Evolutionary conservation across 352 stramenopile species (phyloP), one percentile per base, ranked within the genome.

Genomic region (Phytophthora cajani): DNA sequence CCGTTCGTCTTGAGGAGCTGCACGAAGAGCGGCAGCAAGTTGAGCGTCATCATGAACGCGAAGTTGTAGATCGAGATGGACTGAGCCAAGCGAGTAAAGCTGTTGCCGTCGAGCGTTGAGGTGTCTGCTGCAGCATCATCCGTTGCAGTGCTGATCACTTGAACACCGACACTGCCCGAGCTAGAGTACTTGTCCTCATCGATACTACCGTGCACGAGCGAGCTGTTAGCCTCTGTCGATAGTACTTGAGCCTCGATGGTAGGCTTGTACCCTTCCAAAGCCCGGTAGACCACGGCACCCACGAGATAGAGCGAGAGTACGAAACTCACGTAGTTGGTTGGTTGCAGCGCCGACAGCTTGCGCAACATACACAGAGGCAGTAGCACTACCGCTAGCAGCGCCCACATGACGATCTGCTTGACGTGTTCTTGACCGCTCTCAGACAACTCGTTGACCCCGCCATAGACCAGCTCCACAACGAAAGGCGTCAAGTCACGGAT

Each of bases 31-130:
- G 87, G 84, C 27, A 94, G 63, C 23, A 94, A 59, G 56, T 94
- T 94, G 58, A 92, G 71, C 14, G 91, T 87, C 79, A 92, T 88
- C 71, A 91, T 91, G 67, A 91, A 94, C 1, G 81, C 84, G 51
- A 90, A 92, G 62, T 88, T 92, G 81, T 89, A 92, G 71, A 94
- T 88, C 19, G 84, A 91, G 38, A 91, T 64, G 11, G 79, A 69
- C 58, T 91, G 78, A 27, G 84, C 71, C 6, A 85, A 57, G 17
- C 78, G 81, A 47, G 75, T 78, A 21, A 75, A 69, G 52, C 52
- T 62, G 58, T 62, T 75, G 16, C 63, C 63, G 8, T 58, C 16
- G 23, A 68, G 63, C 23, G 56, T 19, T 17, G 53, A 5, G 10
- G 58, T 32, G 3, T 62, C 54, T 3, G 32, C 50, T 27, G 2